phyloP scores from a whole-genome alignment of 192 early-diverging fungal species.

The Funneliformis geosporum region DNA sequence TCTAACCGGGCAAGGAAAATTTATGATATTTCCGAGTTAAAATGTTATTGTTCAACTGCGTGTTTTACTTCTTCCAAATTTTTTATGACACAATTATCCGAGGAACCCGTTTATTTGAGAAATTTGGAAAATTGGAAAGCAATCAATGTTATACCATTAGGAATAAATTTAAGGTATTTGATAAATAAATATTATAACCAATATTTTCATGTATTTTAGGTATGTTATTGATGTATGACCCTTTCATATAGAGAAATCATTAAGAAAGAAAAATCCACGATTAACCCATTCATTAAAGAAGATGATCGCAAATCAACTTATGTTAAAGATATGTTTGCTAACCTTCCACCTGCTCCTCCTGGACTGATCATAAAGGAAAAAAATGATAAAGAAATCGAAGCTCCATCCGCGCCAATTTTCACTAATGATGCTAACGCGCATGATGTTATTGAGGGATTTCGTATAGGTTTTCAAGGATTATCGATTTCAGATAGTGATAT shows the following conservation, averaged over 20 bases:
- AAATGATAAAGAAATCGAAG: constrained; percentile 21
- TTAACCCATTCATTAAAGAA: neutral
- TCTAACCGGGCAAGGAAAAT: constrained; percentile 72
- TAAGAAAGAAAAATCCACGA: neutral
- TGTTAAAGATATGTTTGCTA: constrained; percentile 30
- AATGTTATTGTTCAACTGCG: constrained; percentile 65
- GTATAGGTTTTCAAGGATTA: constrained; percentile 32
- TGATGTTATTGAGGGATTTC: constrained; percentile 45
- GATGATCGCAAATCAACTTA: constrained; percentile 27
- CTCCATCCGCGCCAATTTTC: neutral
- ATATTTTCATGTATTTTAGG: neutral
- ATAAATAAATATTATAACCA: neutral
- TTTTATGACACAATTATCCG: constrained; percentile 67
- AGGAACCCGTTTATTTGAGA: constrained; percentile 74
- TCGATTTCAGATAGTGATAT: neutral
- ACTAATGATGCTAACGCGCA: constrained; percentile 14
- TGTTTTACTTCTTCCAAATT: constrained; percentile 78
- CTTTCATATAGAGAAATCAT: neutral
- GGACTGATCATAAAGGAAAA: constrained; percentile 32
- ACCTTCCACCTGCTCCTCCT: constrained; percentile 30
- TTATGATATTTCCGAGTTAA: constrained; percentile 70
- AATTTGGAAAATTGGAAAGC: constrained; percentile 38
- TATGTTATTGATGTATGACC: neutral
- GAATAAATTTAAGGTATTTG: constrained; percentile 41
- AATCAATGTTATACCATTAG: constrained; percentile 33